Evolutionary conservation across 768 basidiomycete species (phyloP).

Genomic region (Lyophyllum shimeji): DNA sequence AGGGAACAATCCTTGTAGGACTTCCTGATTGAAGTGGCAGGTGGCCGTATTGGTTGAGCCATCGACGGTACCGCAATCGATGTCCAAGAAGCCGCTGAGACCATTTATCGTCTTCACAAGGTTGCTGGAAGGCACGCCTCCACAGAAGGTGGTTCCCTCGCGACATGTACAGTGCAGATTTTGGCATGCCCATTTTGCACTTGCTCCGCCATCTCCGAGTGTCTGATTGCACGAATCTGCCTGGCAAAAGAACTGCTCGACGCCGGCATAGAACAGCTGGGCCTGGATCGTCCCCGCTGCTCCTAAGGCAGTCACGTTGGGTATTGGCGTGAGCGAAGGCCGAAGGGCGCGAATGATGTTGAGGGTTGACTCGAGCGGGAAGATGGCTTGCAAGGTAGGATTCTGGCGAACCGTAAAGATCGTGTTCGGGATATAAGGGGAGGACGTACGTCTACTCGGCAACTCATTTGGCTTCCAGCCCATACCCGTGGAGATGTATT

Average conservation of each 20-base stretch:
- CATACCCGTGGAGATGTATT: slow-evolving; percentile 69
- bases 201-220: slow-evolving; percentile 34
- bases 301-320: slow-evolving; percentile 62
- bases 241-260: slow-evolving; percentile 86
- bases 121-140: slow-evolving; percentile 42
- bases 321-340: slow-evolving; percentile 65
- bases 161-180: slow-evolving; percentile 77
- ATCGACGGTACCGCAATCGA: slow-evolving; percentile 60
- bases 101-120: slow-evolving; percentile 64
- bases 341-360: slow-evolving; percentile 80
- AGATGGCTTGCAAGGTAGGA: slow-evolving; percentile 78
- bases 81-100: slow-evolving; percentile 62
- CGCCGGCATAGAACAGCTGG: slow-evolving; percentile 76
- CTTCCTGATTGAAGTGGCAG: slow-evolving; percentile 77
- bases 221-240: slow-evolving; percentile 72
- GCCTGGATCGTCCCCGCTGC: slow-evolving; percentile 52
- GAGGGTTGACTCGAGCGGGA: slow-evolving; percentile 66
- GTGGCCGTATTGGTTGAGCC: slow-evolving; percentile 44
- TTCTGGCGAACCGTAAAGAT: slow-evolving; percentile 49
- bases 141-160: slow-evolving; percentile 72
- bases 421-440: not conserved
- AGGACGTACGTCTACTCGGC: slow-evolving; percentile 71
- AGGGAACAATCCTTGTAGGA: slow-evolving; percentile 73
- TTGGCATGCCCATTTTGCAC: slow-evolving; percentile 68
- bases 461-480: slow-evolving; percentile 82